A percentile compares a stretch with the other conserved stretches of the same genome.
Conservation (phyloP, 805 yeast species). For the Yamadazyma tumulicola region DNA sequence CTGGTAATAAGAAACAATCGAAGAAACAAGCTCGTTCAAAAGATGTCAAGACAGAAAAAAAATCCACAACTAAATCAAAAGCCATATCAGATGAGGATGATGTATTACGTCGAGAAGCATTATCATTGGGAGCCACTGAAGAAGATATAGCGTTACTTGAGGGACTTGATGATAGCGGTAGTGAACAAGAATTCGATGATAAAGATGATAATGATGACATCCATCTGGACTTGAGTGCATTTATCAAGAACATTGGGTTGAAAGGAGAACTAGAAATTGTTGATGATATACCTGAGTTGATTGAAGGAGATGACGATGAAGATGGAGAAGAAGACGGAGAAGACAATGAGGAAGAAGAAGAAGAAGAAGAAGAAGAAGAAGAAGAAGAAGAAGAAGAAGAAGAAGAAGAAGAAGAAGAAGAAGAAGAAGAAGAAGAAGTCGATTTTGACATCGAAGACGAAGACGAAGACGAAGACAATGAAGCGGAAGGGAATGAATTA, state of each 20-base stretch:
- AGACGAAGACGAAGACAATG: conserved; percentile 8
- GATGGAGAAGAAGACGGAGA: conserved; percentile 33
- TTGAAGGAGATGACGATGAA: conserved; percentile 35
- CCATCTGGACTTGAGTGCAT: conserved; percentile 51
- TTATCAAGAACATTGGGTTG: conserved; percentile 69
- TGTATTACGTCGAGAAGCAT: conserved; percentile 65
- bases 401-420: conserved; percentile 17
- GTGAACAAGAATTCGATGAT: conserved; percentile 51
- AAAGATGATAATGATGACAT: conserved; percentile 42
- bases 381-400: conserved; percentile 24
- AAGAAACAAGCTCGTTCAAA: conserved; percentile 14
- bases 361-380: conserved; percentile 21
- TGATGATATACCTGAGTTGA: conserved; percentile 23
- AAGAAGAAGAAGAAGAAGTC: conserved; percentile 9
- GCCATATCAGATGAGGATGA: conserved; percentile 16
- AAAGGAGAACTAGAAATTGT: conserved; percentile 36
- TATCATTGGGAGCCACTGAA: conserved; percentile 81
- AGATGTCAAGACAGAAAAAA: conserved; percentile 2
- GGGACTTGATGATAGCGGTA: conserved; percentile 50
- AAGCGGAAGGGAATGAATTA: conserved; percentile 12
- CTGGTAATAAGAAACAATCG: conserved; percentile 11
- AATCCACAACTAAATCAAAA: conserved; percentile 1
- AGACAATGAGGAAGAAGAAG: conserved; percentile 30
- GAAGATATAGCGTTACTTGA: conserved; percentile 68
- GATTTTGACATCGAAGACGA: conserved; percentile 12